Base-by-base conservation (phyloP, 495 filamentous ascomycete species). In the Penicillium goetzii region DNA sequence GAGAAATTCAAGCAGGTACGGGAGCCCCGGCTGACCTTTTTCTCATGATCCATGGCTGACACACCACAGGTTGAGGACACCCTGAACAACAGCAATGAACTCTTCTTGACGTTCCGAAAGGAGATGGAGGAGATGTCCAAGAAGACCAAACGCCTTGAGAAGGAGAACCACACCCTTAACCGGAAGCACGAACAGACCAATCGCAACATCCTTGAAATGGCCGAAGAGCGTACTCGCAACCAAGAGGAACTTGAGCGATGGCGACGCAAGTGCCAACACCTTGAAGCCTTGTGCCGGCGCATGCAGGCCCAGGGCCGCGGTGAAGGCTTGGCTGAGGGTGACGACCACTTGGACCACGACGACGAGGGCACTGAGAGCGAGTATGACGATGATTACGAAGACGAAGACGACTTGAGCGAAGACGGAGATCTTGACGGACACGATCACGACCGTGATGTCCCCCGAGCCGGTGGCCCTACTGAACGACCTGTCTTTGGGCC, bases 41-140 rank as follows among this genome's bases (percentile, higher is more conserved):
- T 51, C 55, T 56, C 52, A 41, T 41, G 14, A n/a, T 60, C 59
- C 53, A 59, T 69, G 61, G 61, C 68, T 73, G 69, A 71, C 67
- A 60, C 65, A 65, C 62, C 41, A 65, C 77, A 98, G 94, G 95
- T 99, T 64, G 95, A 99, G 84, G 96, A 99, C 76, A 98, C 95
- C 4, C 83, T 99, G 21, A 99, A 99, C 76, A 98, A 97, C 75
- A 96, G 91, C 76, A 99, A 99, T 81, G 95, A 98, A 74, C 85
- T 99, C 55, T 99, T 98, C 75, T 83, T 97, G 50, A 98, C 95
- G 0, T 99, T 99, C 78, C 89, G 95, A 36, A 98, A 97, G 79
- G 95, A 99, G 77, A 98, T 99, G 96, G 95, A 99, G 78, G 95
- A 98, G 72, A 98, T 98, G 96, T 97, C 93, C 0, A 97, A 97